phyloP scores from a whole-genome alignment of 495 filamentous ascomycete species.

The Xylaria sp. region DNA sequence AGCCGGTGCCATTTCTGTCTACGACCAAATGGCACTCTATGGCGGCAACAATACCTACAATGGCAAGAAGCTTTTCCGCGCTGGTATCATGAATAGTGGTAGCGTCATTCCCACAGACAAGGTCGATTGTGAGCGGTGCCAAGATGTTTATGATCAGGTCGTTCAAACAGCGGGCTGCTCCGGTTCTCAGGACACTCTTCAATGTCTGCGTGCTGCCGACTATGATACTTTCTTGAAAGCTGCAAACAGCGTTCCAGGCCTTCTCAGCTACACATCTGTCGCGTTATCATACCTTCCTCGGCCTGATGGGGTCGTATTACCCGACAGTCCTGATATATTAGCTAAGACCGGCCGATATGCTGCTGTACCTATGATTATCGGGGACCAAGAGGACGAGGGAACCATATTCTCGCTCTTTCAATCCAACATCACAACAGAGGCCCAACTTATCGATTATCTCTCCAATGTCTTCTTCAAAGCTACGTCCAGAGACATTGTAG shows the following conservation, averaged over 20 bases:
- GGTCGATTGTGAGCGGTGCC: constrained; percentile 68
- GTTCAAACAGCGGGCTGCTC: constrained; percentile 66
- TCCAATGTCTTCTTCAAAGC: constrained; percentile 60
- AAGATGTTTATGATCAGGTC: constrained; percentile 69
- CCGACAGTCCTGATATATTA: constrained; percentile 62
- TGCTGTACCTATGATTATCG: constrained; percentile 64
- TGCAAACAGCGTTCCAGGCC: constrained; percentile 68
- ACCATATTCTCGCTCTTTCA: constrained; percentile 69
- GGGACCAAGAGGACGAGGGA: constrained; percentile 67
- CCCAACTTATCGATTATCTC: constrained; percentile 66
- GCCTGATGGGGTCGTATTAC: constrained; percentile 65
- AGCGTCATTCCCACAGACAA: constrained; percentile 66
- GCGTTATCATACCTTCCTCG: constrained; percentile 70
- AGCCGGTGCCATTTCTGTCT: constrained; percentile 74
- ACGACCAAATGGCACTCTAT: constrained; percentile 73
- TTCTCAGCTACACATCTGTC: constrained; percentile 68
- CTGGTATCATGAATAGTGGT: constrained; percentile 76
- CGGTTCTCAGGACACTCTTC: constrained; percentile 60
- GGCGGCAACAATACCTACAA: constrained; percentile 74
- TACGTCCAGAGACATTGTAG: constrained; percentile 53
- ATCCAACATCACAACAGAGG: constrained; percentile 65
- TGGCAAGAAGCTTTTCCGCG: constrained; percentile 71
- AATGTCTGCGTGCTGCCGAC: constrained; percentile 65
- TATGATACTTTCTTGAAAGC: constrained; percentile 69
- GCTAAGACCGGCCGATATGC: constrained; percentile 58